Base-by-base conservation (phyloP, 495 filamentous ascomycete genomes). In the Hypomontagnella monticulosa region DNA sequence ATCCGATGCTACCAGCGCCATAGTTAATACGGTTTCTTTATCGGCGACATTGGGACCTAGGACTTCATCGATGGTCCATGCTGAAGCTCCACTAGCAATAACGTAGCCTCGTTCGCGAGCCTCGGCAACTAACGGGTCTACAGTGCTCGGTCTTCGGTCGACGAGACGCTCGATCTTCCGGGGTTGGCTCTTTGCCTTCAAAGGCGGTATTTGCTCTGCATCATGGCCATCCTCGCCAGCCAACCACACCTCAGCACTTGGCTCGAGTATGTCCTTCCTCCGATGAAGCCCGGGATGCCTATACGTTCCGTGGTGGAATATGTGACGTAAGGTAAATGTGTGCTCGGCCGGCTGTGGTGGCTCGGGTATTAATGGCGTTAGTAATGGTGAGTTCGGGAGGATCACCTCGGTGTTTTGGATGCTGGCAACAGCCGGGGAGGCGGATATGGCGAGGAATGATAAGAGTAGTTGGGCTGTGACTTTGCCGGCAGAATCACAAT, bases 1-100 rank as follows among this genome's bases (percentile, higher is more conserved):
- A 72, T 97, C 86, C 50, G 91, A 85, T 1, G 95, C 89, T 85
- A 97, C 93, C 61, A 87, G 84, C 0, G 96, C 93, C 69, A 99
- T 85, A 16, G 81, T 91, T 57, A 98, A 62, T 10, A 99, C 84
- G 0, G 92, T 97, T 38, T 87, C 81, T 76, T 93, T 96, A 73
- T 97, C 89, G 18, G 92, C 91, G 32, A 94, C 76, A 75, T 99
- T 88, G 10, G 95, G 95, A 0, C 87, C 91, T 1, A 83, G 70
- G 1, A 97, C 78, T 18, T 90, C 87, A 60, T 98, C 95, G 68
- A 90, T 81, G 2, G 88, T 88, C 95, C 95, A 99, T 27, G 89
- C 91, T 4, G 85, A 88, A 5, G 87, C 80, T 32, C 82, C 85
- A 38, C 89, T 81, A 19, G 81, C 80, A 47, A 84, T 80, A 8